phyloP scores from a whole-genome alignment of 345 rosid genomes.

The Iberis pinnata region DNA sequence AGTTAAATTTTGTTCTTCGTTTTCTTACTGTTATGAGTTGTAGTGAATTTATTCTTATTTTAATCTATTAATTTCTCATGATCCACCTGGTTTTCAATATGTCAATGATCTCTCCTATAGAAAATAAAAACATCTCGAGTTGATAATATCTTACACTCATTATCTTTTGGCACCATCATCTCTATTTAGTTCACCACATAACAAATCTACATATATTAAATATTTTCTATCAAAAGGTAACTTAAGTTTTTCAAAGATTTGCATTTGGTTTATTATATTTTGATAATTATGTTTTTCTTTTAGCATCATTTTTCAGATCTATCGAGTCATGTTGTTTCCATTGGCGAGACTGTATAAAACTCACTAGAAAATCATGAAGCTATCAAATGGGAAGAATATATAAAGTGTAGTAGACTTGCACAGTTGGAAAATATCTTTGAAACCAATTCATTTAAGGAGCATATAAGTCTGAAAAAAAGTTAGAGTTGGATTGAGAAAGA shows the following conservation, averaged over 20 bases:
- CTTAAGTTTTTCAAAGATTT: too few relatives aligned
- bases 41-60: too few relatives aligned
- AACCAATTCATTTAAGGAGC: too few relatives aligned
- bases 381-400: conserved; percentile 16
- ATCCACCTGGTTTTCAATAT: conserved; percentile 64
- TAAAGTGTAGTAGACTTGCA: conserved; percentile 21
- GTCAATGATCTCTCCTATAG: conserved; percentile 56
- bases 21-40: too few relatives aligned
- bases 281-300: not conserved
- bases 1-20: too few relatives aligned
- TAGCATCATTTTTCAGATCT: conserved; percentile 36
- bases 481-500: conserved; percentile 4
- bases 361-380: conserved; percentile 22
- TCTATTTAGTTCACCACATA: conserved; percentile 42
- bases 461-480: too few relatives aligned
- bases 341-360: conserved; percentile 23
- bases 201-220: conserved; percentile 29
- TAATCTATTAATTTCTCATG: conserved; percentile 33
- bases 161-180: conserved; percentile 46
- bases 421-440: conserved; percentile 20
- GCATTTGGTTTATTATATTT: not conserved
- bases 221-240: conserved; percentile 43
- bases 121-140: conserved; percentile 32
- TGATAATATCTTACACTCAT: conserved; percentile 33
- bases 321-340: conserved; percentile 24